phyloP scores from a whole-genome alignment of 1,284 basidiomycete species.

The Stereum hirsutum region DNA sequence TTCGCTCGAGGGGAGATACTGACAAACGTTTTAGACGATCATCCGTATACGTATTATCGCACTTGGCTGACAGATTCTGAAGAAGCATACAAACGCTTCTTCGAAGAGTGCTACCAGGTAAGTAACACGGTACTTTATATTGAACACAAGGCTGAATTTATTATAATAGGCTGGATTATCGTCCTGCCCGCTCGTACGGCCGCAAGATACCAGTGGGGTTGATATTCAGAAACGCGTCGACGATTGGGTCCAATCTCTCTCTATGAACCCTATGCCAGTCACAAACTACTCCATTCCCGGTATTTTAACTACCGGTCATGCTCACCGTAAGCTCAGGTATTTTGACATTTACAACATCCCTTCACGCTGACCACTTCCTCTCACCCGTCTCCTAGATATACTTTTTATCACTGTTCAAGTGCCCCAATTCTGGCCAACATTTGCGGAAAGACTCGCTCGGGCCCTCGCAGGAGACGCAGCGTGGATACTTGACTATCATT shows the following conservation, averaged over 20 bases:
- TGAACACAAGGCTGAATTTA: not conserved
- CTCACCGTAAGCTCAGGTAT: conserved; percentile 1
- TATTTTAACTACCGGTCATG: conserved; percentile 25
- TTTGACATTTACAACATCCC: too few species aligned
- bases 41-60: conserved; percentile 24
- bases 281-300: conserved; percentile 20
- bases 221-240: conserved; percentile 23
- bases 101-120: conserved; percentile 24
- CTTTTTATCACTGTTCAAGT: too few species aligned
- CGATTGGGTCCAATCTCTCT: conserved; percentile 23
- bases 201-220: conserved; percentile 15
- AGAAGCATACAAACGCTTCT: conserved; percentile 23
- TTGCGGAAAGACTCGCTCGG: not conserved
- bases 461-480: not conserved
- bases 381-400: too few species aligned
- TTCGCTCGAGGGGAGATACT: too few species aligned
- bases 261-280: conserved; percentile 21
- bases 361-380: too few species aligned
- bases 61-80: conserved; percentile 22
- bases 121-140: conserved; percentile 13
- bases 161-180: not conserved
- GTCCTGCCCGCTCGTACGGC: conserved; percentile 17
- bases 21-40: too few species aligned
- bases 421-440: too few species aligned
- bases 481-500: too few species aligned